Evolutionary conservation across 2,329 filamentous ascomycete species (phyloP).

Genomic region (Botrytis sinoallii): DNA sequence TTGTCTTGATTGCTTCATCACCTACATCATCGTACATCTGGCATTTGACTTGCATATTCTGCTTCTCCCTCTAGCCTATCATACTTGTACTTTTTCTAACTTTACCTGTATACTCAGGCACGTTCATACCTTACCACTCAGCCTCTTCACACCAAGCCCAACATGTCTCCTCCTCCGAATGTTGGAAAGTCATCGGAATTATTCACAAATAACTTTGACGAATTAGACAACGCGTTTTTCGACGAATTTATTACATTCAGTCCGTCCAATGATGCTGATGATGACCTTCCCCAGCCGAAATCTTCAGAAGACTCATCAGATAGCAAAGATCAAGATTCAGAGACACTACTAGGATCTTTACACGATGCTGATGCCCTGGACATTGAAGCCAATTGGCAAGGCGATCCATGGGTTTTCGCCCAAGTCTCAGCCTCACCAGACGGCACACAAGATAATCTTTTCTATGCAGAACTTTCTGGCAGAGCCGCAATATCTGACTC

Average conservation of each 20-base stretch:
- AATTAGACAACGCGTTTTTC: constrained; percentile 60
- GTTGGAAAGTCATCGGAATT: constrained; percentile 50
- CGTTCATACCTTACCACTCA: constrained; percentile 18
- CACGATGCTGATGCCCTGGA: constrained; percentile 24
- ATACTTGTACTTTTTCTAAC: constrained; percentile 18
- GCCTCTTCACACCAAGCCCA: constrained; percentile 15
- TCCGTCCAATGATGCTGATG: constrained; percentile 48
- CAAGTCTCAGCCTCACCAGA: constrained; percentile 26
- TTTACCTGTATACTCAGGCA: constrained; percentile 18
- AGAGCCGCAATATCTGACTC: constrained; percentile 37
- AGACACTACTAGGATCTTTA: constrained; percentile 25
- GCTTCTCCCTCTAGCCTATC: constrained; percentile 13
- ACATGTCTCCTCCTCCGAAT: constrained; percentile 35
- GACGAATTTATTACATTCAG: constrained; percentile 61
- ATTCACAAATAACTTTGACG: constrained; percentile 46
- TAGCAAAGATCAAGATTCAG: constrained; percentile 37
- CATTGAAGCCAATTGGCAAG: constrained; percentile 22
- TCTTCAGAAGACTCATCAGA: constrained; percentile 48
- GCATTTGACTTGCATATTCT: constrained; percentile 26
- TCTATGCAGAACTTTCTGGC: constrained; percentile 33
- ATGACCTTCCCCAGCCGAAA: constrained; percentile 48
- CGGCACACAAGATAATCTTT: constrained; percentile 21
- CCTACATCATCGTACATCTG: constrained; percentile 26
- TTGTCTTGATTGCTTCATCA: constrained; percentile 28
- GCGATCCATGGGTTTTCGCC: constrained; percentile 23